phyloP scores from a whole-genome alignment of 768 basidiomycete genomes.

The Galerina marginata region DNA sequence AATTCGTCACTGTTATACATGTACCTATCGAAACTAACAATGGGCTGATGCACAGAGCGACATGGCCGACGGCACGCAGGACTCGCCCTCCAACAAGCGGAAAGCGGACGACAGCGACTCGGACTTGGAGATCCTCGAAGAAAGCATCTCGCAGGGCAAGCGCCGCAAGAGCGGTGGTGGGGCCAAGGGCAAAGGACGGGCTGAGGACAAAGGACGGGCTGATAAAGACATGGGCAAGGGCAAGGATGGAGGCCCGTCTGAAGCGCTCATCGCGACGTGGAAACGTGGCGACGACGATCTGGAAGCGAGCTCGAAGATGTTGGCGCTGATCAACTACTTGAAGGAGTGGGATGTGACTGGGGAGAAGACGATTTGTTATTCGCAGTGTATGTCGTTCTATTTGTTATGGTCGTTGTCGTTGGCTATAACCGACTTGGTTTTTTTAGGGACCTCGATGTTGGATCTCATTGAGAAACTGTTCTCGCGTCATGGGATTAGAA shows the following conservation, averaged over 20 bases:
- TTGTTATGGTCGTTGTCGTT: background rate
- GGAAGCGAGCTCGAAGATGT: conserved; percentile 75
- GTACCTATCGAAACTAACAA: background rate
- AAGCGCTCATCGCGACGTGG: conserved; percentile 58
- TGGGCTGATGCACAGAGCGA: conserved; percentile 6
- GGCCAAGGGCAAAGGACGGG: conserved; percentile 1
- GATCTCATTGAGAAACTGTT: conserved; percentile 68
- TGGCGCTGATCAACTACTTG: conserved; percentile 57
- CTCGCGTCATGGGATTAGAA: conserved; percentile 60
- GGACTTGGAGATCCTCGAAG: conserved; percentile 28
- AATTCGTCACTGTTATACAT: too few relatives aligned
- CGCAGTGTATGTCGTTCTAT: conserved; percentile 57
- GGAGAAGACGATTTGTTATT: conserved; percentile 75
- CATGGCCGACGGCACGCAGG: conserved; percentile 33
- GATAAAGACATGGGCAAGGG: conserved; percentile 27
- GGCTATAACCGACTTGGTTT: background rate
- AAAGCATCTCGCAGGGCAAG: conserved; percentile 20
- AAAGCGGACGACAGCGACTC: conserved; percentile 29
- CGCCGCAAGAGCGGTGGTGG: conserved; percentile 18
- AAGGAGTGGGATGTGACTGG: conserved; percentile 62
- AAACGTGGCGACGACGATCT: conserved; percentile 63
- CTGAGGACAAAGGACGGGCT: conserved; percentile 2
- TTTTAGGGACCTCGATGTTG: conserved; percentile 75
- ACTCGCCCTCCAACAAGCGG: conserved; percentile 23
- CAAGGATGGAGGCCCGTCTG: conserved; percentile 40